phyloP scores from a whole-genome alignment of 306 rosid genomes.

The Bauhinia variegata region DNA sequence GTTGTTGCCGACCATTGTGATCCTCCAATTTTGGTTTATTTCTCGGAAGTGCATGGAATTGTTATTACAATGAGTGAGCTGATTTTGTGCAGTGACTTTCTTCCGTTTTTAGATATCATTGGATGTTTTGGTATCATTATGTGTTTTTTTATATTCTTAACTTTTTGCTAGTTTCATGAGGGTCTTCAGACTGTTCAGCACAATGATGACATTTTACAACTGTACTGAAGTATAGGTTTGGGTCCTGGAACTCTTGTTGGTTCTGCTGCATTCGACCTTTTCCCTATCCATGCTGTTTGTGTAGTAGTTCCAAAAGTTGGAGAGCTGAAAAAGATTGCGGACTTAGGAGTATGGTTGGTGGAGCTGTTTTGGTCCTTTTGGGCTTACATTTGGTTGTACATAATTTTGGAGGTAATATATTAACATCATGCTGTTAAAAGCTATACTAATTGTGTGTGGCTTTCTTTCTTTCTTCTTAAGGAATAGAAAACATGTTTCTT shows the following conservation, averaged over 20 bases:
- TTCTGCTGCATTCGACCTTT: slow-evolving; percentile 97
- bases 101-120: slow-evolving; percentile 21
- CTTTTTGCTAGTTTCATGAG: slow-evolving; percentile 16
- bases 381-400: slow-evolving; percentile 96
- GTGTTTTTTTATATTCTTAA: slow-evolving; percentile 11
- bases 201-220: slow-evolving; percentile 20
- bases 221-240: slow-evolving; percentile 64
- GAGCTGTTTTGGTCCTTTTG: slow-evolving; percentile 97
- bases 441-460: slow-evolving; percentile 12
- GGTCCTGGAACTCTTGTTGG: slow-evolving; percentile 99
- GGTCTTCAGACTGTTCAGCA: slow-evolving; percentile 17
- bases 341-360: slow-evolving; percentile 93
- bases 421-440: slow-evolving; percentile 26
- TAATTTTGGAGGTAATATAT: slow-evolving; percentile 78
- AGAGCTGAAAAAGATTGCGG: slow-evolving; percentile 88
- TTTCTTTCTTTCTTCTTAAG: slow-evolving; percentile 19
- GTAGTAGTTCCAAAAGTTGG: slow-evolving; percentile 88
- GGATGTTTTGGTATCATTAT: slow-evolving; percentile 23
- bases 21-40: too few relatives aligned
- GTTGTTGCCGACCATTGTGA: too few relatives aligned
- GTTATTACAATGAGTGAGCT: slow-evolving; percentile 11
- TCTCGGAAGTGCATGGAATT: slow-evolving; percentile 24
- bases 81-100: slow-evolving; percentile 20
- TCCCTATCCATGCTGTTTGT: slow-evolving; percentile 96
- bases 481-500: not conserved